phyloP scores from a whole-genome alignment of 2,329 filamentous ascomycete genomes.

The Sporothrix mexicana region DNA sequence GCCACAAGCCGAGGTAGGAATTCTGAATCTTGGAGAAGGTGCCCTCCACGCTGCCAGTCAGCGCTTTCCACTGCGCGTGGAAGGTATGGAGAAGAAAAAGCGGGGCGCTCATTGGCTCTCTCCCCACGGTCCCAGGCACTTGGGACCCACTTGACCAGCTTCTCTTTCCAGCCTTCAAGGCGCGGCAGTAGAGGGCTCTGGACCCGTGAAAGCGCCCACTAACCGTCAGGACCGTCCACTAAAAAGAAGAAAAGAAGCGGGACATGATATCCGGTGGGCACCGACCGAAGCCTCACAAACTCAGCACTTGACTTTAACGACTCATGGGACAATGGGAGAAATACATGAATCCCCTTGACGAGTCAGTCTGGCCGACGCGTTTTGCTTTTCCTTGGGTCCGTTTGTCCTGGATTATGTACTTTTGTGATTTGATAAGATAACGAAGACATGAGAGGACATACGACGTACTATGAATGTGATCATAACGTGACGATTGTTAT shows the following conservation, averaged over 20 bases:
- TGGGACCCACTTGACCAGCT: neutral
- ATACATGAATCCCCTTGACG: neutral
- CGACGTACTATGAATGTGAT: neutral
- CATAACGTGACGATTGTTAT: neutral
- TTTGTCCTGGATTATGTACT: no score
- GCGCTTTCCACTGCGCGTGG: neutral
- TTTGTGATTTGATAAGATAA: neutral
- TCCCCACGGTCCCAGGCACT: neutral
- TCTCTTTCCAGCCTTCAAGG: neutral
- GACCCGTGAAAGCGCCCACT: neutral
- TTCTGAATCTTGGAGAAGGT: neutral
- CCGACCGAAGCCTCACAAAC: neutral
- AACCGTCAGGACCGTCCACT: neutral
- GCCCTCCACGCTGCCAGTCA: neutral
- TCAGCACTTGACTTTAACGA: neutral
- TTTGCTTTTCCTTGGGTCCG: neutral
- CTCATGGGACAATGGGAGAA: neutral
- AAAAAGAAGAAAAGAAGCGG: neutral
- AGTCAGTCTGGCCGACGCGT: neutral
- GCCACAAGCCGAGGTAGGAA: conserved; percentile 26
- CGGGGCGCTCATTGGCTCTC: neutral
- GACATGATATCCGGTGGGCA: conserved; percentile 6
- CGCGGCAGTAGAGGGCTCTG: conserved; percentile 2
- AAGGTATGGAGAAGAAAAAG: conserved; percentile 13
- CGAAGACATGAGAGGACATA: neutral